A percentile compares a stretch with the other conserved stretches of the same genome.
These are phyloP conservation scores for Helotiales sp. DNA, from an alignment of 2,329 filamentous ascomycete species.

Conservation along the genomic window DNA sequence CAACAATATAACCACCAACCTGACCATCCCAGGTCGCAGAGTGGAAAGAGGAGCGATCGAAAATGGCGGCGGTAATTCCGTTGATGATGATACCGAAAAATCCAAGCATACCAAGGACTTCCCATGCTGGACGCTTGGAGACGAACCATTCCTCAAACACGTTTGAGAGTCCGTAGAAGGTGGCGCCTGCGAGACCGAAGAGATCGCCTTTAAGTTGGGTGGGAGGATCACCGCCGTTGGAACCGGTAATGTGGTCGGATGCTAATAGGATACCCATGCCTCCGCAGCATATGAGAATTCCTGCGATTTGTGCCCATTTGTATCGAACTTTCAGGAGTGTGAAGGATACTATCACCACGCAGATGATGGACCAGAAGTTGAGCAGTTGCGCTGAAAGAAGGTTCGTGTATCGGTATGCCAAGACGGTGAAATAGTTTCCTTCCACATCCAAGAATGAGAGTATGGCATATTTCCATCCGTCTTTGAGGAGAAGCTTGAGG, in stretches of 20 bases:
- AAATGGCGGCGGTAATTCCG: constrained; percentile 86
- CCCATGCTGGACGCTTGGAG: constrained; percentile 81
- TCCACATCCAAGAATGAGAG: constrained; percentile 91
- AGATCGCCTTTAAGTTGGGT: constrained; percentile 87
- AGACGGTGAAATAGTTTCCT: constrained; percentile 96
- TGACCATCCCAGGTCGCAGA: constrained; percentile 63
- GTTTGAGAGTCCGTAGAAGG: constrained; percentile 88
- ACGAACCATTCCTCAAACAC: constrained; percentile 95
- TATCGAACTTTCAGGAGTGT: constrained; percentile 84
- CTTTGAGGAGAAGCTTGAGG: constrained; percentile 58
- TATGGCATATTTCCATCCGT: constrained; percentile 94
- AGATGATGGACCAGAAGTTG: constrained; percentile 98
- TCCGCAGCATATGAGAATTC: constrained; percentile 87
- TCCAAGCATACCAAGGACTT: constrained; percentile 88
- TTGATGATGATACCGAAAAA: constrained; percentile 90
- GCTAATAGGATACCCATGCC: constrained; percentile 85
- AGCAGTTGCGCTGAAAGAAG: constrained; percentile 68
- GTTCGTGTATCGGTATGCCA: constrained; percentile 70
- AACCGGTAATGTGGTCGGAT: constrained; percentile 80
- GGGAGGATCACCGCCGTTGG: constrained; percentile 65
- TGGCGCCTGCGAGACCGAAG: constrained; percentile 85
- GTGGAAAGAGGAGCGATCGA: constrained; percentile 76
- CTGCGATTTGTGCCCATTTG: constrained; percentile 78
- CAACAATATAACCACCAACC: constrained; percentile 80
- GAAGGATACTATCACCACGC: constrained; percentile 85